Conservation (phyloP, 2,329 filamentous ascomycete species). For the Fusarium sp. region DNA sequence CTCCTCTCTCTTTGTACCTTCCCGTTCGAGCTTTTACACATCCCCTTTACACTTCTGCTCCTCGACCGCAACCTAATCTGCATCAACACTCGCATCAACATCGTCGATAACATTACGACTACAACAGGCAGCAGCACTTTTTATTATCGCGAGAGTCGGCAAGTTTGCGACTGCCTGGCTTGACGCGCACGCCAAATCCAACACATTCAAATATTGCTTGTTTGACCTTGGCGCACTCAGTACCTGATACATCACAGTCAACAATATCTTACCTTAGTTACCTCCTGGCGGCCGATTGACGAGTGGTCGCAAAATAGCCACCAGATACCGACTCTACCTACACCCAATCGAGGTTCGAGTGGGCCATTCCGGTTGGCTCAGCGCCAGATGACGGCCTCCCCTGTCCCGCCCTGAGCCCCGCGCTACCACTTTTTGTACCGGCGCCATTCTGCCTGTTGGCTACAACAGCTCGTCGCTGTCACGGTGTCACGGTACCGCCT, state of each 20-base stretch:
- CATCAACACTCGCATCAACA: constrained; percentile 5
- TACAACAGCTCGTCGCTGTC: constrained; percentile 35
- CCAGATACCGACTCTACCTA: constrained; percentile 30
- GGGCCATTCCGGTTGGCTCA: constrained; percentile 50
- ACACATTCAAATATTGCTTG: constrained; percentile 6
- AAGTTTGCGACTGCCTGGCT: constrained; percentile 20
- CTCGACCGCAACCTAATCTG: background rate
- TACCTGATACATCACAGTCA: constrained; percentile 14
- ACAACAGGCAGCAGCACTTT: constrained; percentile 39
- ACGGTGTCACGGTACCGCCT: constrained; percentile 47
- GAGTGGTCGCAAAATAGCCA: constrained; percentile 31
- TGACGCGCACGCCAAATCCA: constrained; percentile 10
- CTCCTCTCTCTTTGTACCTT: background rate
- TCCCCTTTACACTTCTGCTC: constrained; percentile 1
- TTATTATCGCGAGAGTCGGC: constrained; percentile 19
- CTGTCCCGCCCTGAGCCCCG: constrained; percentile 51
- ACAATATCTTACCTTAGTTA: constrained; percentile 14
- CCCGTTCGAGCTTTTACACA: background rate
- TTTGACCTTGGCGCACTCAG: constrained; percentile 14
- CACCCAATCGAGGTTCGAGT: constrained; percentile 43
- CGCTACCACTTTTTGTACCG: constrained; percentile 48
- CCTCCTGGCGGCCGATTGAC: constrained; percentile 34
- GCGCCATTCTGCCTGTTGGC: constrained; percentile 44
- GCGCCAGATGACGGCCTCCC: constrained; percentile 51
- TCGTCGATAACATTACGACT: constrained; percentile 28